A percentile compares a stretch with the other conserved stretches of the same genome.
Evolutionary conservation across 1,284 basidiomycete species (phyloP).

Genomic region (Boletus sp.): DNA sequence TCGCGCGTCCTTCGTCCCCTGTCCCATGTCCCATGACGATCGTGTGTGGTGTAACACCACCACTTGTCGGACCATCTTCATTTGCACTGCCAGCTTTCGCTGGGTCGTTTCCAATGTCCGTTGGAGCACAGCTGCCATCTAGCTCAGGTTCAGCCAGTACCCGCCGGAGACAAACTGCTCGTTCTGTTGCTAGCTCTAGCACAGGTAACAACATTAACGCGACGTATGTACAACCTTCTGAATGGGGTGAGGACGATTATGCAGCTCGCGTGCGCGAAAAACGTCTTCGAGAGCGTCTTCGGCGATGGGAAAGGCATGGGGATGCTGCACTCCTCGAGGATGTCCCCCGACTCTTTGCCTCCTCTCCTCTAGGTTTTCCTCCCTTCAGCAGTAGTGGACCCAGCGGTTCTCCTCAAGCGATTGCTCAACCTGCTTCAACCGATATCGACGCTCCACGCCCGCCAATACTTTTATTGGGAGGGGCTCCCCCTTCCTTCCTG

Average conservation of each 20-base stretch:
- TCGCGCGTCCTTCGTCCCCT: conserved; percentile 52
- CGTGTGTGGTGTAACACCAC: conserved; percentile 78
- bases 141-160: background rate
- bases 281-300: conserved; percentile 62
- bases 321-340: conserved; percentile 55
- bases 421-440: conserved; percentile 31
- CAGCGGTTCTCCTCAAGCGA: conserved; percentile 12
- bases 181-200: conserved; percentile 6
- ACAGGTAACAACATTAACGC: background rate
- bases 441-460: conserved; percentile 36
- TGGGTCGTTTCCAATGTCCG: conserved; percentile 9
- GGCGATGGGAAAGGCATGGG: conserved; percentile 62
- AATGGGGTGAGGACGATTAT: conserved; percentile 61
- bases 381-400: conserved; percentile 3
- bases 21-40: conserved; percentile 71
- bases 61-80: conserved; percentile 39
- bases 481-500: conserved; percentile 25
- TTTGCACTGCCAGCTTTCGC: conserved; percentile 8
- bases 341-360: conserved; percentile 48
- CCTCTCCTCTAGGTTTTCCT: conserved; percentile 19
- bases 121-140: conserved; percentile 8
- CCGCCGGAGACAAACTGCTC: conserved; percentile 30
- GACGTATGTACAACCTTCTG: conserved; percentile 27
- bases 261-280: conserved; percentile 65
- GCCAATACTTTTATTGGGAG: conserved; percentile 53